These are phyloP conservation scores for Chrysopogon serrulatus DNA, from an alignment of 176 grass and related monocot species.

Conservation along the genomic window DNA sequence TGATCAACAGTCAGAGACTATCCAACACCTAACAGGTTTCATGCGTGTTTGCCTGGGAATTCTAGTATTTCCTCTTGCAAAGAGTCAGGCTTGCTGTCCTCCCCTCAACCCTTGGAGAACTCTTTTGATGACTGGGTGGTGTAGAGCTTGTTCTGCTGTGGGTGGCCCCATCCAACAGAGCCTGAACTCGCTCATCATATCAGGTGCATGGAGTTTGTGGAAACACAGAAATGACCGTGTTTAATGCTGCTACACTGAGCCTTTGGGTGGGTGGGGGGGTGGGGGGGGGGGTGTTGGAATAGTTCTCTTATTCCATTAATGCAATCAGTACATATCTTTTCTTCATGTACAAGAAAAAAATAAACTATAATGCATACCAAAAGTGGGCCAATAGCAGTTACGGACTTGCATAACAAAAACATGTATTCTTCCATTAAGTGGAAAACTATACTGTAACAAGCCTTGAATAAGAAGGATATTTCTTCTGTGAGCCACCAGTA, in stretches of 20 bases:
- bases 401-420: conserved; percentile 10
- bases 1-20: not conserved
- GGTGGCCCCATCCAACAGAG: not conserved
- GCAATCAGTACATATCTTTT: not conserved
- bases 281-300: not conserved
- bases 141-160: not conserved
- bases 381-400: not conserved
- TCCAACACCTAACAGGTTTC: not conserved
- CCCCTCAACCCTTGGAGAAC: not conserved
- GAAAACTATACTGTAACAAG: conserved; percentile 18
- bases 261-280: not conserved
- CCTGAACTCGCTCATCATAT: not conserved
- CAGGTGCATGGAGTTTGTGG: not conserved
- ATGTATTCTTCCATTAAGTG: not conserved
- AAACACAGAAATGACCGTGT: not conserved
- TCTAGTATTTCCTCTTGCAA: not conserved
- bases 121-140: not conserved
- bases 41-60: not conserved
- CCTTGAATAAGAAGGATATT: conserved; percentile 67
- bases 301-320: not conserved
- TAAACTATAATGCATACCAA: not conserved
- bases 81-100: not conserved
- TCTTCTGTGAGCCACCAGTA: conserved; percentile 64
- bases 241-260: not conserved
- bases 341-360: not conserved